Conservation (phyloP, 768 basidiomycete genomes). For the Pulveroboletus frians region DNA sequence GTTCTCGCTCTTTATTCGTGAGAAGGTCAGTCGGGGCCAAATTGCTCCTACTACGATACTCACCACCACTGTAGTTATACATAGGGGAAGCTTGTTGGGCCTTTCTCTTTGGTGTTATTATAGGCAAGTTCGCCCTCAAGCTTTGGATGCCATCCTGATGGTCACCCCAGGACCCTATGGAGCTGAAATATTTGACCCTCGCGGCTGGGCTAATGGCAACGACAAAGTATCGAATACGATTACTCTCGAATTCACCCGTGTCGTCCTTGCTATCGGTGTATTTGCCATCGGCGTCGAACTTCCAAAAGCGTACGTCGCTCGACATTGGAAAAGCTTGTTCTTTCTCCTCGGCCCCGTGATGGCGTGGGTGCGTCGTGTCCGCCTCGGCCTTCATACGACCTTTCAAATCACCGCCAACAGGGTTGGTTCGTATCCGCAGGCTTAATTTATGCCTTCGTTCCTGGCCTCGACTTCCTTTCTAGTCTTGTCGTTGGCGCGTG, state of each 20-base stretch:
- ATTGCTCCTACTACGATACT: background rate
- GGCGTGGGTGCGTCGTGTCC: slow-evolving; percentile 61
- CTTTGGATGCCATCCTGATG: slow-evolving; percentile 6
- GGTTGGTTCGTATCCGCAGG: slow-evolving; percentile 94
- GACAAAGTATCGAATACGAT: slow-evolving; percentile 60
- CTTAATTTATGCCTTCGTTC: slow-evolving; percentile 89
- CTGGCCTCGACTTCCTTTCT: slow-evolving; percentile 83
- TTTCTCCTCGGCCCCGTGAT: slow-evolving; percentile 81
- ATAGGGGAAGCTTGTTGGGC: slow-evolving; percentile 97
- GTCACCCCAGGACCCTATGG: slow-evolving; percentile 67
- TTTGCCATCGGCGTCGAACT: slow-evolving; percentile 98
- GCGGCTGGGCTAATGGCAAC: slow-evolving; percentile 57
- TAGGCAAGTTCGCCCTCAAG: slow-evolving; percentile 45
- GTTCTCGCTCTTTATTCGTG: slow-evolving; percentile 89
- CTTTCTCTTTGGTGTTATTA: slow-evolving; percentile 87
- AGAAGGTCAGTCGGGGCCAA: slow-evolving; percentile 49
- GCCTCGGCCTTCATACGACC: background rate
- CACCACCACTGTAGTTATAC: slow-evolving; percentile 51
- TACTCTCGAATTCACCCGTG: slow-evolving; percentile 83
- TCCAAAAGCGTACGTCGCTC: slow-evolving; percentile 89
- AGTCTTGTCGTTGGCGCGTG: slow-evolving; percentile 88
- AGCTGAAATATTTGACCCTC: slow-evolving; percentile 76
- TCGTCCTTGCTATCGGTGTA: slow-evolving; percentile 93
- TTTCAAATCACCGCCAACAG: slow-evolving; percentile 31
- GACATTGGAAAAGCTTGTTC: slow-evolving; percentile 88